phyloP scores from a whole-genome alignment of 352 stramenopile species.

The Globisporangium nagaii region DNA sequence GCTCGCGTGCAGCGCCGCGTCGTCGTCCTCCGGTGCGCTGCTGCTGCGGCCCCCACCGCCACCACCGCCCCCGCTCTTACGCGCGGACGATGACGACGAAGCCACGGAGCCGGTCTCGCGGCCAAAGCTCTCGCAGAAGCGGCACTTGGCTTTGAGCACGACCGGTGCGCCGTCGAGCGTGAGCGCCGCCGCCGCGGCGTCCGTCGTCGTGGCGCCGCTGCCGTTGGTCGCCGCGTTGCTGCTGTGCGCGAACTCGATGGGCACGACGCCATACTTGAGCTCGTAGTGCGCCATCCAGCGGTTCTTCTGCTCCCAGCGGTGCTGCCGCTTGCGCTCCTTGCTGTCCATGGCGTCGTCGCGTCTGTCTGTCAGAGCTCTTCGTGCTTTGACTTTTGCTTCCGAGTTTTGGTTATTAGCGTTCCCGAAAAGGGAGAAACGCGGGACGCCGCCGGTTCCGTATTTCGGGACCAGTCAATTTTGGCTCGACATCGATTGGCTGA shows the following conservation, averaged over 20 bases:
- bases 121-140: constrained; percentile 54
- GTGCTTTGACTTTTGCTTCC: too few relatives aligned
- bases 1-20: not conserved
- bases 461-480: too few relatives aligned
- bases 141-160: constrained; percentile 48
- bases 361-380: too few relatives aligned
- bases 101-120: constrained; percentile 22
- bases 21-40: not conserved
- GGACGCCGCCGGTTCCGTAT: too few relatives aligned
- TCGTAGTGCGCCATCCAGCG: constrained; percentile 57
- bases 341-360: not conserved
- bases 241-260: constrained; percentile 27
- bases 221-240: constrained; percentile 4
- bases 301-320: constrained; percentile 64
- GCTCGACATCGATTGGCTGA: too few relatives aligned
- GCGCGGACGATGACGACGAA: not conserved
- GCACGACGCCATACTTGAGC: constrained; percentile 54
- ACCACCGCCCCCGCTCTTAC: not conserved
- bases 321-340: constrained; percentile 51
- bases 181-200: constrained; percentile 1
- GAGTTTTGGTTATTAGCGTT: too few relatives aligned
- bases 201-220: not conserved
- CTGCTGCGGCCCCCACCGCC: not conserved
- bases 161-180: constrained; percentile 15
- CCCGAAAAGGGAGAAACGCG: too few relatives aligned